Evolutionary conservation across 163 green algal genomes (phyloP).

Genomic region (Volvox carteri): DNA sequence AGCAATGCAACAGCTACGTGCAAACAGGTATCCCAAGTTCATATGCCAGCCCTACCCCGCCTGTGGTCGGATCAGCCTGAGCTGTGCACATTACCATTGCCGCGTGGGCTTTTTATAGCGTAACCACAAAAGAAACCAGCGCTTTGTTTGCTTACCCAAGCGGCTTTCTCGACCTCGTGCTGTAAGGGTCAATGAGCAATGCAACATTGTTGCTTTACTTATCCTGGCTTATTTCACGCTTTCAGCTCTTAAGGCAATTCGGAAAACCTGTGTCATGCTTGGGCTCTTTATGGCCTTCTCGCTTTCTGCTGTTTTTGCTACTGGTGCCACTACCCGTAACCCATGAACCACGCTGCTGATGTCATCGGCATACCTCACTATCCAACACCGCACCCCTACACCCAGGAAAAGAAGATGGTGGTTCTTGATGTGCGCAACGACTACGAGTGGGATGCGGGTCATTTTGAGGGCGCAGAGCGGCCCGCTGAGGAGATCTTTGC

Average conservation of each 20-base stretch:
- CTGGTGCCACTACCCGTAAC: no score
- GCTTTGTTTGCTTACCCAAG: constrained; percentile 26
- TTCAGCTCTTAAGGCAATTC: no score
- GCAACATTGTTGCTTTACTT: background rate
- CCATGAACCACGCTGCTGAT: no score
- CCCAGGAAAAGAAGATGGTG: constrained; percentile 67
- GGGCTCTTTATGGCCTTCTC: no score
- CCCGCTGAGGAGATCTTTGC: constrained; percentile 68
- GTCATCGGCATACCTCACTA: no score
- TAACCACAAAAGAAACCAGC: background rate
- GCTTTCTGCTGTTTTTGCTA: no score
- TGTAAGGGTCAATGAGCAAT: constrained; percentile 1
- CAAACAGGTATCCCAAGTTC: background rate
- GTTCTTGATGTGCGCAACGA: constrained; percentile 97
- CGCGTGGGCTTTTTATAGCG: background rate
- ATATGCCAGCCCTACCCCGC: no score
- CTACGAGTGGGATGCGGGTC: constrained; percentile 99
- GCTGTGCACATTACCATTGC: background rate
- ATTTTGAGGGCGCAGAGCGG: constrained; percentile 89
- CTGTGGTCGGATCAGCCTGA: constrained; percentile 13
- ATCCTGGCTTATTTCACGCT: no score
- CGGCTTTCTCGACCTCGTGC: background rate
- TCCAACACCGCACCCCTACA: background rate
- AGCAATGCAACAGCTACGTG: background rate
- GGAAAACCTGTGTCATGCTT: no score